Percentiles rank a stretch among this genome's conserved stretches.
These are phyloP conservation scores for Sporothrix pseudoabietina DNA, from an alignment of 2,329 filamentous ascomycete genomes.

Conservation along the genomic window DNA sequence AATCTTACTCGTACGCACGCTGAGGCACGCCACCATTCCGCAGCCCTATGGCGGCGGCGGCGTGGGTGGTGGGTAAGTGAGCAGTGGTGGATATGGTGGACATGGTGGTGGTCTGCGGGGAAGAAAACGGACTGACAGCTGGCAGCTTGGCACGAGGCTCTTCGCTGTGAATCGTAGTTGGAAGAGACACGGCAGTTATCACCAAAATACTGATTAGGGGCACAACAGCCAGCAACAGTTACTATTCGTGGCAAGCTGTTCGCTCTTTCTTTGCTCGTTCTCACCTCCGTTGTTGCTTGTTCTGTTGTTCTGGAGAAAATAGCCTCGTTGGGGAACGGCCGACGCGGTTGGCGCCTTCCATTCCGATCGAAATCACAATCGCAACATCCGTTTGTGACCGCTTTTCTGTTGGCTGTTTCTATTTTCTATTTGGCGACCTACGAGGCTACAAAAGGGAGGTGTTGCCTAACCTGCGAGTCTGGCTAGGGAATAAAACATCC, in stretches of 20 bases:
- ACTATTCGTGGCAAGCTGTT: not conserved
- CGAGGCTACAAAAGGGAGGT: not conserved
- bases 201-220: not conserved
- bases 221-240: not conserved
- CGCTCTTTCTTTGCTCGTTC: not conserved
- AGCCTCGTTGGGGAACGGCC: slow-evolving; percentile 9
- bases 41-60: slow-evolving; percentile 4
- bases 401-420: not conserved
- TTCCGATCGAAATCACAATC: not conserved
- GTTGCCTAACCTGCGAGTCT: not conserved
- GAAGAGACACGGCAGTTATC: not conserved
- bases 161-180: not conserved
- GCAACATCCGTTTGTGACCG: not conserved
- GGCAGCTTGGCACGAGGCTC: not conserved
- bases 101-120: slow-evolving; percentile 2
- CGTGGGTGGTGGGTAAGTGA: not conserved
- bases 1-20: not conserved
- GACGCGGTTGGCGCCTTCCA: not conserved
- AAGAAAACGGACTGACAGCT: not conserved
- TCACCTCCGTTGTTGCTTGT: not conserved
- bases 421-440: not conserved
- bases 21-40: not conserved
- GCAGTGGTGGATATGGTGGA: not conserved
- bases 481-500: no score
- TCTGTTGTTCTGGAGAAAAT: slow-evolving; percentile 7